A percentile compares a stretch with the other conserved stretches of the same genome.
Conservation (phyloP, 2,329 filamentous ascomycete genomes). For the Neofusicoccum kwambonambiense region DNA sequence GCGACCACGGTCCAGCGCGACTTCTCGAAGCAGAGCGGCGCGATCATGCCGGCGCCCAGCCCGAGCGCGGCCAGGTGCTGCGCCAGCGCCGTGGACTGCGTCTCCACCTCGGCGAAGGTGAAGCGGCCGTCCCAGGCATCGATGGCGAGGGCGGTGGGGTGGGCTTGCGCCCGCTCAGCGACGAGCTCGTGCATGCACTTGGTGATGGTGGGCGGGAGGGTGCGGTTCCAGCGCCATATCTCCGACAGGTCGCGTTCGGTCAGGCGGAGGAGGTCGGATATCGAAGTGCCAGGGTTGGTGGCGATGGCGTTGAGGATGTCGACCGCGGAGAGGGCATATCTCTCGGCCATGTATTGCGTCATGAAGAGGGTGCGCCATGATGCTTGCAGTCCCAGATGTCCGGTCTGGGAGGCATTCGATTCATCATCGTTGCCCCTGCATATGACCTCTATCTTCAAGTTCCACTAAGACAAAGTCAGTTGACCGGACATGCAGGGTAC, state of each 20-base stretch:
- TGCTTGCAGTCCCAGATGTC: conserved; percentile 37
- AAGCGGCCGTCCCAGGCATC: conserved; percentile 52
- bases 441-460: not conserved
- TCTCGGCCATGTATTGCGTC: conserved; percentile 44
- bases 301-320: conserved; percentile 39
- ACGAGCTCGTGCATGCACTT: conserved; percentile 52
- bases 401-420: too few relatives aligned
- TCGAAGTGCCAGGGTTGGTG: conserved; percentile 26
- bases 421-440: conserved; percentile 22
- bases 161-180: conserved; percentile 34
- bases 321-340: conserved; percentile 44
- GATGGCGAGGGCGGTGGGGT: conserved; percentile 44
- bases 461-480: not conserved
- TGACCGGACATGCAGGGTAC: not conserved
- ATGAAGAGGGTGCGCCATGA: conserved; percentile 44
- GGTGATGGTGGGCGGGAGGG: conserved; percentile 43
- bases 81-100: not conserved
- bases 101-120: conserved; percentile 48
- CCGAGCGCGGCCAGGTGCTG: not conserved
- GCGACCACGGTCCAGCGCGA: conserved; percentile 19
- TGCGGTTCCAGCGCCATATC: conserved; percentile 51
- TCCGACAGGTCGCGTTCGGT: conserved; percentile 42
- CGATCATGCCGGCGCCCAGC: not conserved
- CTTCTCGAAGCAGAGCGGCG: conserved; percentile 23
- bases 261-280: conserved; percentile 36